Evolutionary conservation across 768 basidiomycete species (phyloP).

Genomic region (Boletus huronensis): DNA sequence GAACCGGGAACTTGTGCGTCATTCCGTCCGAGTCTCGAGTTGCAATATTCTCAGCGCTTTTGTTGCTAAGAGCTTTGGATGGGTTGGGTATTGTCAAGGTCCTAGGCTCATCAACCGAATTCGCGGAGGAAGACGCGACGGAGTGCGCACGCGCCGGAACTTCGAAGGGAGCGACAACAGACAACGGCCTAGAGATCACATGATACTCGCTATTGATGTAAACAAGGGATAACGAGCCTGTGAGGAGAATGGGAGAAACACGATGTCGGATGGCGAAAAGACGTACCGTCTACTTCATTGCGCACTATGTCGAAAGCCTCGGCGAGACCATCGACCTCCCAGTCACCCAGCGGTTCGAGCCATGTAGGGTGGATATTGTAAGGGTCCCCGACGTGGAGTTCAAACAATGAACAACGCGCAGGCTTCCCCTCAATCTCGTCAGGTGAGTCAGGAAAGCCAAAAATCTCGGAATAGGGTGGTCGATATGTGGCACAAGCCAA

Average conservation of each 20-base stretch:
- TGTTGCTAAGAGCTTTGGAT: slow-evolving; percentile 53
- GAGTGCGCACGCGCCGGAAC: slow-evolving; percentile 13
- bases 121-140: slow-evolving; percentile 12
- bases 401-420: slow-evolving; percentile 23
- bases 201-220: slow-evolving; percentile 42
- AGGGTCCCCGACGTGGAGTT: slow-evolving; percentile 25
- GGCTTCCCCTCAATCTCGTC: slow-evolving; percentile 2
- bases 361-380: slow-evolving; percentile 16
- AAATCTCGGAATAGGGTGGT: slow-evolving; percentile 17
- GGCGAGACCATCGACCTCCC: slow-evolving; percentile 49
- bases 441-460: slow-evolving; percentile 19
- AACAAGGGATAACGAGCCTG: slow-evolving; percentile 29
- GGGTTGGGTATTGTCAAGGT: slow-evolving; percentile 56
- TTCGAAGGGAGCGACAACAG: slow-evolving; percentile 27
- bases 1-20: slow-evolving; percentile 28
- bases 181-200: slow-evolving; percentile 43
- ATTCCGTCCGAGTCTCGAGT: slow-evolving; percentile 19
- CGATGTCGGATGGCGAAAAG: not conserved
- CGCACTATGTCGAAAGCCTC: slow-evolving; percentile 43
- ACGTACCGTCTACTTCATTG: slow-evolving; percentile 46
- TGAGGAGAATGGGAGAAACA: slow-evolving; percentile 12
- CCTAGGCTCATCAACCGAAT: slow-evolving; percentile 24
- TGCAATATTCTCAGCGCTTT: slow-evolving; percentile 46
- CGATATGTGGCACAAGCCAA: slow-evolving; percentile 43
- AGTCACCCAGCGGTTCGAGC: slow-evolving; percentile 51